Evolutionary conservation across 768 basidiomycete genomes (phyloP).

Genomic region (Suillus alpinus): DNA sequence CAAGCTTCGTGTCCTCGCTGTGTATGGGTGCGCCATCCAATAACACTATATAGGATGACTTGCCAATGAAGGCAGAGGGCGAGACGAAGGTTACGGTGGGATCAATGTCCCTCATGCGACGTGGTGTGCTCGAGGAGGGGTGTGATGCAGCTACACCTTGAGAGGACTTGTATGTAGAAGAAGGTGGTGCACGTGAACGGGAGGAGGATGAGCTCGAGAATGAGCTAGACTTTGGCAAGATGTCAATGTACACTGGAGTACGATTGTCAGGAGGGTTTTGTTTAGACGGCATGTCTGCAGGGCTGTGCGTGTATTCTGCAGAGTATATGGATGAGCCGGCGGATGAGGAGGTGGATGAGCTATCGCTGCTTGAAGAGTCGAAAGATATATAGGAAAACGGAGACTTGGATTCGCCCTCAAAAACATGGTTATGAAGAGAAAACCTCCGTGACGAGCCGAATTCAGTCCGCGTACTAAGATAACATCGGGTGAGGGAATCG

Average conservation of each 20-base stretch:
- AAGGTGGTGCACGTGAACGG: conserved; percentile 1
- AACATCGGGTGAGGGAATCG: conserved; percentile 33
- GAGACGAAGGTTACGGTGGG: conserved; percentile 66
- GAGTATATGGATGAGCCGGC: conserved; percentile 14
- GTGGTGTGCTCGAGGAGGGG: conserved; percentile 33
- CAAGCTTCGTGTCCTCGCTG: conserved; percentile 44
- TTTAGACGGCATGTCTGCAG: conserved; percentile 20
- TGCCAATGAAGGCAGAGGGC: conserved; percentile 43
- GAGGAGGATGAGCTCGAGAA: conserved; percentile 1
- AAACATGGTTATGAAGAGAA: conserved; percentile 13
- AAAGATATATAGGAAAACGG: conserved; percentile 25
- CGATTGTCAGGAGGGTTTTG: conserved; percentile 21
- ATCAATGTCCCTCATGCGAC: conserved; percentile 58
- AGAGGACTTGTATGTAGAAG: not conserved
- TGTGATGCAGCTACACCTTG: not conserved
- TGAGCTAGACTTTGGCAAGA: conserved; percentile 21
- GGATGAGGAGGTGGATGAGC: conserved; percentile 18
- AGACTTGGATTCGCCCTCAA: conserved; percentile 14
- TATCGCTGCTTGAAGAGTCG: conserved; percentile 11
- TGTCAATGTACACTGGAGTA: conserved; percentile 34
- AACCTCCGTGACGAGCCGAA: conserved; percentile 21
- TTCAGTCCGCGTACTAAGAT: conserved; percentile 23
- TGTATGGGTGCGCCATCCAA: conserved; percentile 47
- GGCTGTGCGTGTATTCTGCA: conserved; percentile 6
- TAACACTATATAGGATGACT: conserved; percentile 56